Evolutionary conservation across 768 basidiomycete genomes (phyloP), one percentile per base, ranked within the genome.

Genomic region (Pleurotus cornucopiae): DNA sequence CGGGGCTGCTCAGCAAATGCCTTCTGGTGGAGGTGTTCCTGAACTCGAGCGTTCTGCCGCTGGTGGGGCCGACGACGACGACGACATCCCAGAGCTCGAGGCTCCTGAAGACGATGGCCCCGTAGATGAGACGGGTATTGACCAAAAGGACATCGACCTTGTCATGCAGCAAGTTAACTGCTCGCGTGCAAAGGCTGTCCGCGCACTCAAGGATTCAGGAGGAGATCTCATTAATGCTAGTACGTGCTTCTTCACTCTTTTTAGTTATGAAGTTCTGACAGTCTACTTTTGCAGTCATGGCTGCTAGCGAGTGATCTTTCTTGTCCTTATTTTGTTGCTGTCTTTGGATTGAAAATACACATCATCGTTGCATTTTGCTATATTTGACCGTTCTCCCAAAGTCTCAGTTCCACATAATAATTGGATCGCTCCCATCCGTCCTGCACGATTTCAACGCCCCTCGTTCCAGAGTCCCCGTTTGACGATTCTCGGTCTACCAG

Each of bases 171-270:
- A 84, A 71, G 92, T 94, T 61, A 86, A 81, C 67, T 96, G 93
- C 73, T 84, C 91, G 48, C 85, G 94, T 60, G 91, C 91, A 41
- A 97, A 95, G 71, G 97, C 96, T 39, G 89, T 94, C 43, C 83
- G 86, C 57, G 94, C 84, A 60, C 74, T 98, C 70, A 94, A 91
- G 76, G 92, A 94, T 64, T 91, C 85, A 62, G 88, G 89, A 51
- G 94, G 94, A 39, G 95, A 98, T 75, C 70, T 98, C 70, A 95
- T 97, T 78, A 95, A 94, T 72, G 95, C 94, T 58, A 96, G 94
- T 96, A 69, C 71, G 94, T 90, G 18, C 49, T 45, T 56, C 47
- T 48, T 23, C 56, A 25, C 52, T 12, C 34, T 11, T 30, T 11
- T 30, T 37, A 46, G 11, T 54, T 18, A 5, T 21, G 39, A 2